phyloP scores from a whole-genome alignment of 306 rosid species.

The Dryas alaskensis region DNA sequence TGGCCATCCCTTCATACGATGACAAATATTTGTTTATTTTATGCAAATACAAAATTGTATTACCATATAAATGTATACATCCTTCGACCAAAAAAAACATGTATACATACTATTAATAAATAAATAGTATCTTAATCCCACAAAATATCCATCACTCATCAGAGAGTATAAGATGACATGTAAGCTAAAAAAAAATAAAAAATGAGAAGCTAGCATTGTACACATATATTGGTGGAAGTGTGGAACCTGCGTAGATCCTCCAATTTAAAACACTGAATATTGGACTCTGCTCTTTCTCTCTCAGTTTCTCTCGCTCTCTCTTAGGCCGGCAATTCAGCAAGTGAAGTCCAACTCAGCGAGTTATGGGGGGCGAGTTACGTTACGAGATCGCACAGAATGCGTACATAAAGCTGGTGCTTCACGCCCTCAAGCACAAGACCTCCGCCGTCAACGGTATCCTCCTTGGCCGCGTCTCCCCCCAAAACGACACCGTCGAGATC shows the following conservation, averaged over 20 bases:
- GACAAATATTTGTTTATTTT: no score
- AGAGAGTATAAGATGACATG: no score
- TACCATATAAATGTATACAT: no score
- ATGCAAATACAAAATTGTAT: no score
- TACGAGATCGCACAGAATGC: conserved; percentile 84
- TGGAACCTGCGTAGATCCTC: neutral
- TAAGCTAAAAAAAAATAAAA: no score
- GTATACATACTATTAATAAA: no score
- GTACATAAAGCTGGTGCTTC: conserved; percentile 75
- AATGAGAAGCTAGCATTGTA: no score
- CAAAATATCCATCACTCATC: no score
- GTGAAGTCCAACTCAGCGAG: conserved; percentile 21
- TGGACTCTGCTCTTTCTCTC: neutral
- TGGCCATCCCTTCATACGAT: no score
- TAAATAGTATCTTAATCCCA: no score
- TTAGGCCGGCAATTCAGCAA: neutral
- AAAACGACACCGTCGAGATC: conserved; percentile 64
- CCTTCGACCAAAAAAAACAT: no score
- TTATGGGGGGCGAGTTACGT: conserved; percentile 65
- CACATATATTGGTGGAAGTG: neutral
- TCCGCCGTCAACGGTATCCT: conserved; percentile 87
- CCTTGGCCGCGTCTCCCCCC: conserved; percentile 72
- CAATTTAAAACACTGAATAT: neutral
- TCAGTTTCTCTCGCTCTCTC: neutral
- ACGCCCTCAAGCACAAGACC: conserved; percentile 76